phyloP scores from a whole-genome alignment of 352 stramenopile species.

The Halophytophthora batemanensis region DNA sequence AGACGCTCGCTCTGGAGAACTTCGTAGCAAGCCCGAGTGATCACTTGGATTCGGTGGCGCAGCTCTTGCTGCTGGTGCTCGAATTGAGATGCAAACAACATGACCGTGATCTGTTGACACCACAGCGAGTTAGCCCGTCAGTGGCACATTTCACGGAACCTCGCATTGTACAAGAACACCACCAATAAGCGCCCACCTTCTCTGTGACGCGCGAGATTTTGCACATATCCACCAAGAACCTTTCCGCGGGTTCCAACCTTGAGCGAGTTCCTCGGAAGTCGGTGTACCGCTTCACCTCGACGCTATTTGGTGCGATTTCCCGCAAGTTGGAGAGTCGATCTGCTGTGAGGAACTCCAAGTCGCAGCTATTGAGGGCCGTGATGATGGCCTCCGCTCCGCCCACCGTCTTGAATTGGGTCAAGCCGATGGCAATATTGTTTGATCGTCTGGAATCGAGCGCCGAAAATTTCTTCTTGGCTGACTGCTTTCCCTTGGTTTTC shows the following conservation, averaged over 20 bases:
- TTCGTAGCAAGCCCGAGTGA: conserved; percentile 62
- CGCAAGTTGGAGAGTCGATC: conserved; percentile 58
- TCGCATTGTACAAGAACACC: neutral
- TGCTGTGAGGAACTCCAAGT: conserved; percentile 58
- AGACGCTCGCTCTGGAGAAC: conserved; percentile 69
- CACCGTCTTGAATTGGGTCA: conserved; percentile 70
- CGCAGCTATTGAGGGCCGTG: conserved; percentile 39
- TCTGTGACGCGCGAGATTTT: conserved; percentile 62
- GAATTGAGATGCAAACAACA: conserved; percentile 71
- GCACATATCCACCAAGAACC: conserved; percentile 74
- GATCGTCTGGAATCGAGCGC: conserved; percentile 69
- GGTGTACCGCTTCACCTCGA: conserved; percentile 70
- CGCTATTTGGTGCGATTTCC: conserved; percentile 62
- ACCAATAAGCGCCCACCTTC: conserved; percentile 39
- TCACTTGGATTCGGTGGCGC: conserved; percentile 33
- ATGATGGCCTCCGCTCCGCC: conserved; percentile 50
- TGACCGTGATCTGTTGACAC: conserved; percentile 47
- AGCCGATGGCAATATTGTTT: conserved; percentile 80
- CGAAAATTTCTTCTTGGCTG: conserved; percentile 44
- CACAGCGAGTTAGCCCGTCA: conserved; percentile 2
- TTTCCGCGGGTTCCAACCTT: conserved; percentile 52
- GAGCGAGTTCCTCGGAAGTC: conserved; percentile 56
- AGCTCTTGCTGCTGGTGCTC: conserved; percentile 56
- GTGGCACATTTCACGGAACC: neutral
- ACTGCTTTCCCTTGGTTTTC: conserved; percentile 14